Evolutionary conservation across 352 stramenopile species (phyloP).

Genomic region (Albugo candida): DNA sequence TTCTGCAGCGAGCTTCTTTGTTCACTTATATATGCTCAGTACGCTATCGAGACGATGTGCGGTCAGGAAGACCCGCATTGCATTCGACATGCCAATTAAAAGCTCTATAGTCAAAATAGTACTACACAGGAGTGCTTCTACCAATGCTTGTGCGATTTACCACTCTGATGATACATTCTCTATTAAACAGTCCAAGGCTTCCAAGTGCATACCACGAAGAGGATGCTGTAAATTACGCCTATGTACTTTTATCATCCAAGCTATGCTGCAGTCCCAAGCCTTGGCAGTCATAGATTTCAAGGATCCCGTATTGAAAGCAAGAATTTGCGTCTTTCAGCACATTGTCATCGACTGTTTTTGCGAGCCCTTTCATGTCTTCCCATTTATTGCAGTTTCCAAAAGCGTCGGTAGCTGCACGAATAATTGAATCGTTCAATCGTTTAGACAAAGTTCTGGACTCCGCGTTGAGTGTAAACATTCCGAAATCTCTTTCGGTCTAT

Average conservation of each 20-base stretch:
- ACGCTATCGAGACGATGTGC: slow-evolving; percentile 25
- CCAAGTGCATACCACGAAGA: slow-evolving; percentile 36
- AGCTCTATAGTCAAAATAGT: slow-evolving; percentile 36
- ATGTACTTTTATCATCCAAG: slow-evolving; percentile 36
- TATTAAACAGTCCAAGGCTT: slow-evolving; percentile 19
- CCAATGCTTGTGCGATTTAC: slow-evolving; percentile 53
- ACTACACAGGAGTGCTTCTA: slow-evolving; percentile 48
- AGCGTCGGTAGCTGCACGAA: slow-evolving; percentile 47
- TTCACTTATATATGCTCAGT: slow-evolving; percentile 36
- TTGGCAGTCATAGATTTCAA: slow-evolving; percentile 53
- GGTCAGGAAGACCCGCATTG: slow-evolving; percentile 35
- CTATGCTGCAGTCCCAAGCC: slow-evolving; percentile 23
- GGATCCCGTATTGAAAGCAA: slow-evolving; percentile 45
- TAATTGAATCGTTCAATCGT: slow-evolving; percentile 57
- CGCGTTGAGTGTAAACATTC: slow-evolving; percentile 36
- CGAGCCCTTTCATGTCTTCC: slow-evolving; percentile 23
- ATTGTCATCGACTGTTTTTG: slow-evolving; percentile 24
- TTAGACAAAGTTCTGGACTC: slow-evolving; percentile 23
- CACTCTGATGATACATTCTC: slow-evolving; percentile 26
- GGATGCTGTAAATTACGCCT: slow-evolving; percentile 25
- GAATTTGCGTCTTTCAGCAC: slow-evolving; percentile 29
- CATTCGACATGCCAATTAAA: slow-evolving; percentile 45
- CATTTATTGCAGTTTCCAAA: slow-evolving; percentile 54
- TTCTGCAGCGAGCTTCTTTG: slow-evolving; percentile 15
- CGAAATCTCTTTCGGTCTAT: slow-evolving; percentile 45